phyloP scores from a whole-genome alignment of 495 filamentous ascomycete genomes.

The Neurospora discreta region DNA sequence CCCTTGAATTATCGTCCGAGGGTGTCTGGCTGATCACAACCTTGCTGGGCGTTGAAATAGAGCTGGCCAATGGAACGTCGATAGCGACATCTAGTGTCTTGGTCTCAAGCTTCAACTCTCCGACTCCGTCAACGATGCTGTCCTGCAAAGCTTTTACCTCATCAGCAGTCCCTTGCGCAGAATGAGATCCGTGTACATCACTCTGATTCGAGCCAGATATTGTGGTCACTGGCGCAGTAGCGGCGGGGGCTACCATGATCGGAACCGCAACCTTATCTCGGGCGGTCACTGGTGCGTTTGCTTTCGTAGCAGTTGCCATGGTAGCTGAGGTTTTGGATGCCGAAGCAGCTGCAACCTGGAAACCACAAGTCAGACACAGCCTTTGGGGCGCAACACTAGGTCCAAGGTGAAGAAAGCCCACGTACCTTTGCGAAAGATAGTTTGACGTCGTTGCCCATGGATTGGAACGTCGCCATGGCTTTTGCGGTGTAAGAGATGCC shows the following conservation, averaged over 20 bases:
- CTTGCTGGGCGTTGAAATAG: conserved; percentile 21
- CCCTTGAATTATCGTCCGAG: conserved; percentile 38
- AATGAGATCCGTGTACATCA: conserved; percentile 10
- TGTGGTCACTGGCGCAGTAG: conserved; percentile 5
- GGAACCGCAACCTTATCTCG: conserved; percentile 1
- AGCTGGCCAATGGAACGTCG: conserved; percentile 33
- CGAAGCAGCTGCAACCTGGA: conserved; percentile 39
- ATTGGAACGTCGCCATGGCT: conserved; percentile 20
- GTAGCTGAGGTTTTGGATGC: conserved; percentile 33
- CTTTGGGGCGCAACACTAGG: background rate
- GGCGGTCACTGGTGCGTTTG: background rate
- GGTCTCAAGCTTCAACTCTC: conserved; percentile 24
- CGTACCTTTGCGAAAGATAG: conserved; percentile 50
- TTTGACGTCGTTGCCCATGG: conserved; percentile 35
- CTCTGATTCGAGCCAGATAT: background rate
- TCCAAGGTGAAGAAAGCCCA: background rate
- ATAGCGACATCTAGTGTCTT: conserved; percentile 37
- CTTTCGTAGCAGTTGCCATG: conserved; percentile 18
- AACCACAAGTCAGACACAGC: conserved; percentile 4
- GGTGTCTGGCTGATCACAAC: conserved; percentile 27
- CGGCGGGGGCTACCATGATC: background rate
- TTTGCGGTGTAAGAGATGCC: background rate
- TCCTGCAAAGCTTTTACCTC: conserved; percentile 1
- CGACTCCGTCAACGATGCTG: conserved; percentile 27
- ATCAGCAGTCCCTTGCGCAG: background rate